These are phyloP conservation scores for Nakazawaea ernobii DNA, from an alignment of 805 yeast species.

Conservation along the genomic window DNA sequence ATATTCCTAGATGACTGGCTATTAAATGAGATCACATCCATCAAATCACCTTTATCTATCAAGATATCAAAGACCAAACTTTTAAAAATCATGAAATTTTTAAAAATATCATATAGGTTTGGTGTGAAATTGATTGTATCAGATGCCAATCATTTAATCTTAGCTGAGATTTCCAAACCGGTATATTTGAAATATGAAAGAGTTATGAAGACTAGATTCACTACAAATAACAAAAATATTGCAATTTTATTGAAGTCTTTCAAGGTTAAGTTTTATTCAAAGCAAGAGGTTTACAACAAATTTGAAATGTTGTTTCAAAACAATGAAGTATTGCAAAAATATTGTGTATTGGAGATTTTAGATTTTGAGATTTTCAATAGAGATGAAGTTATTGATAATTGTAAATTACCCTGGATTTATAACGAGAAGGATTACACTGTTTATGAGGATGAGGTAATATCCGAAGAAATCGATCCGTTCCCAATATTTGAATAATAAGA, in stretches of 20 bases:
- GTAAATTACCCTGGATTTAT: constrained; percentile 8
- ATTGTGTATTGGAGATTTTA: constrained; percentile 5
- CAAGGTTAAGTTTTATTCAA: constrained; percentile 21
- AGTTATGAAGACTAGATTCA: constrained; percentile 27
- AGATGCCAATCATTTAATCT: constrained; percentile 11
- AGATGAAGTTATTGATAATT: constrained; percentile 18
- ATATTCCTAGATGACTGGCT: constrained; percentile 3
- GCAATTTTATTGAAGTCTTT: constrained; percentile 26
- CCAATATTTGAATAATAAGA: background rate
- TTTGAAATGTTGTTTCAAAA: constrained; percentile 5
- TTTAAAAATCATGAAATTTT: constrained; percentile 4
- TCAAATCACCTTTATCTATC: background rate
- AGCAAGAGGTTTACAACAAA: constrained; percentile 11
- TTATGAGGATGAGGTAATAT: constrained; percentile 1
- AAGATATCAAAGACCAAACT: background rate
- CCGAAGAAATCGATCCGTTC: constrained; percentile 10
- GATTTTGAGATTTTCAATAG: constrained; percentile 10
- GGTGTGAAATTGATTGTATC: constrained; percentile 6
- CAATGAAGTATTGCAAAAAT: constrained; percentile 5
- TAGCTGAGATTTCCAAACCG: constrained; percentile 9
- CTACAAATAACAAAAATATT: constrained; percentile 25
- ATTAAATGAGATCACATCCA: background rate
- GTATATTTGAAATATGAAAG: constrained; percentile 25
- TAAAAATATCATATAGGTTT: constrained; percentile 1
- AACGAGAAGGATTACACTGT: background rate